phyloP scores from a whole-genome alignment of 2,329 filamentous ascomycete genomes.

The Intubia oerlemansii region DNA sequence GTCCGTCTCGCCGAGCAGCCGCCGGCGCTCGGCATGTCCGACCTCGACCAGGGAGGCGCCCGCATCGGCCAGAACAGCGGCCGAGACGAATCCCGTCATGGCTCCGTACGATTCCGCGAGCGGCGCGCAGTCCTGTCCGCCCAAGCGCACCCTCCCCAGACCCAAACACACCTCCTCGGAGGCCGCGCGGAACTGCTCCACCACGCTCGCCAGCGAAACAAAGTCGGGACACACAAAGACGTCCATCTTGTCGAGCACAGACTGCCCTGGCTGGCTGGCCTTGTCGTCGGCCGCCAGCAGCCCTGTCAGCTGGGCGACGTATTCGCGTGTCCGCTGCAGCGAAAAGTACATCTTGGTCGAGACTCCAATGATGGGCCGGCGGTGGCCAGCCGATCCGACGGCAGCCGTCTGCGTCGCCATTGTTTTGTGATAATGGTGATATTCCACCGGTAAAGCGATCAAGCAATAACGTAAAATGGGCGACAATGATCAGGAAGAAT shows the following conservation, averaged over 20 bases:
- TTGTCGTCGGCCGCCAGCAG: constrained; percentile 21
- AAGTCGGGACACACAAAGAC: constrained; percentile 66
- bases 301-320: constrained; percentile 26
- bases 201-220: constrained; percentile 36
- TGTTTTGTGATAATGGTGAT: too few relatives aligned
- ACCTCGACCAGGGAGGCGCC: constrained; percentile 57
- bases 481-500: too few relatives aligned
- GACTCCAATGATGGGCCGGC: constrained; percentile 47
- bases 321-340: constrained; percentile 35
- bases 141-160: constrained; percentile 45
- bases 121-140: constrained; percentile 60
- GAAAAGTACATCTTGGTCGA: constrained; percentile 70
- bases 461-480: too few relatives aligned
- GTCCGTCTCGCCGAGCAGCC: constrained; percentile 58
- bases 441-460: too few relatives aligned
- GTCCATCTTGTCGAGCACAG: constrained; percentile 28
- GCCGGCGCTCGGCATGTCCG: constrained; percentile 59
- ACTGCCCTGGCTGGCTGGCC: constrained; percentile 6
- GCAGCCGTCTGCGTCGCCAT: not conserved
- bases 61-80: constrained; percentile 40
- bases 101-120: constrained; percentile 49
- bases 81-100: constrained; percentile 60
- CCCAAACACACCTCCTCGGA: constrained; percentile 18
- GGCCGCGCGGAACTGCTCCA: constrained; percentile 21
- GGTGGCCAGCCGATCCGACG: constrained; percentile 12